Percentiles rank a stretch among this genome's conserved stretches.
Conservation (phyloP, 108 stramenopile genomes). For the Pseudonitzschia delicatissima region DNA sequence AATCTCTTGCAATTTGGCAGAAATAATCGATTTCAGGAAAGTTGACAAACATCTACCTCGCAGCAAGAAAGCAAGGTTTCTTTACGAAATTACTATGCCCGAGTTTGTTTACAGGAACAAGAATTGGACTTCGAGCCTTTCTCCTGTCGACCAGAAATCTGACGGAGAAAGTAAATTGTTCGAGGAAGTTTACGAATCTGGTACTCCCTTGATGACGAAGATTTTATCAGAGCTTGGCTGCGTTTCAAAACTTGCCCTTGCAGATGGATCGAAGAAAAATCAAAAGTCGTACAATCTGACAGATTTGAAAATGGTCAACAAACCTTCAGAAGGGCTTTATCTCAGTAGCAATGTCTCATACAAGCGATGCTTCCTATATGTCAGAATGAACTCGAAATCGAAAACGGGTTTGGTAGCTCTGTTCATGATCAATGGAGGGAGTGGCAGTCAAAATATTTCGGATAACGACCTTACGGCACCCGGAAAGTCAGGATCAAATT, state of each 20-base stretch:
- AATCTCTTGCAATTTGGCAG: conserved; percentile 33
- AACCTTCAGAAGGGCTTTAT: conserved; percentile 64
- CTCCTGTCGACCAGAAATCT: conserved; percentile 33
- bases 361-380: conserved; percentile 78
- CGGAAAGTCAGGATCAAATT: conserved; percentile 17
- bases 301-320: conserved; percentile 58
- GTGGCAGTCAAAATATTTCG: conserved; percentile 32
- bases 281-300: conserved; percentile 52
- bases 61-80: conserved; percentile 48
- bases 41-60: conserved; percentile 90
- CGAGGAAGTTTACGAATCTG: conserved; percentile 86
- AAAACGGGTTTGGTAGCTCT: conserved; percentile 75
- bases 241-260: conserved; percentile 45
- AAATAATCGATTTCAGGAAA: conserved; percentile 42
- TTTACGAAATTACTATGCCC: conserved; percentile 91
- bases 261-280: conserved; percentile 25
- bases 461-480: conserved; percentile 41
- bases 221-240: conserved; percentile 85
- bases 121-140: conserved; percentile 60
- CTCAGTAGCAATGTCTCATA: conserved; percentile 60
- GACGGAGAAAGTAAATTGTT: conserved; percentile 40
- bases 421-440: conserved; percentile 57
- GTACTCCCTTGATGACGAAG: conserved; percentile 73
- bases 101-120: conserved; percentile 64
- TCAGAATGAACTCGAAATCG: conserved; percentile 58